phyloP scores from a whole-genome alignment of 768 basidiomycete species.

The Pleurotus cornucopiae region DNA sequence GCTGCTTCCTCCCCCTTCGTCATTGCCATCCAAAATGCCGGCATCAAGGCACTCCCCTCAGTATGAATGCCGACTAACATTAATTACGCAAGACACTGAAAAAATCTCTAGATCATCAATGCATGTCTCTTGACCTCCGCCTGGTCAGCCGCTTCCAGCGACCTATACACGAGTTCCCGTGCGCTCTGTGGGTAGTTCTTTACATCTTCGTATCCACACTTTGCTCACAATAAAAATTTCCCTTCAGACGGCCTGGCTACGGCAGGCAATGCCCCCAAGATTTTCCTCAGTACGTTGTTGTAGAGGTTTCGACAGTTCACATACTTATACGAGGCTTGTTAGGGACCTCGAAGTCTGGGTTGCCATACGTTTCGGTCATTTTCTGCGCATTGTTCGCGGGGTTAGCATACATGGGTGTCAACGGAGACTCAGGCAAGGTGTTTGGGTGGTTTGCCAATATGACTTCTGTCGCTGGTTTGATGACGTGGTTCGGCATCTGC shows the following conservation, averaged over 20 bases:
- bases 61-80: slow-evolving; percentile 34
- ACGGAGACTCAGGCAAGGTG: slow-evolving; percentile 60
- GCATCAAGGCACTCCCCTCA: slow-evolving; percentile 82
- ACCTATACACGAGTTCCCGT: slow-evolving; percentile 85
- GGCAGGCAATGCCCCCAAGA: slow-evolving; percentile 75
- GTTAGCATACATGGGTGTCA: slow-evolving; percentile 82
- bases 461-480: slow-evolving; percentile 63
- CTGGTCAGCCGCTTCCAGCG: slow-evolving; percentile 88
- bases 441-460: slow-evolving; percentile 81
- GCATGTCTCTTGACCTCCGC: slow-evolving; percentile 83
- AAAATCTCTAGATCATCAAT: slow-evolving; percentile 58
- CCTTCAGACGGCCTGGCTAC: slow-evolving; percentile 71
- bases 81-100: slow-evolving; percentile 6
- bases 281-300: slow-evolving; percentile 48
- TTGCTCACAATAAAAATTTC: slow-evolving; percentile 3
- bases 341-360: slow-evolving; percentile 58
- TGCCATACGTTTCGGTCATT: slow-evolving; percentile 73
- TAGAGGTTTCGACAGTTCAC: not conserved
- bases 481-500: slow-evolving; percentile 80
- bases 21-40: slow-evolving; percentile 80
- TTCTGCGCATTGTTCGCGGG: slow-evolving; percentile 62
- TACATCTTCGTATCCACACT: not conserved
- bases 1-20: slow-evolving; percentile 86
- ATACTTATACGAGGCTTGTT: not conserved
- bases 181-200: slow-evolving; percentile 61